Evolutionary conservation across 2,329 filamentous ascomycete species (phyloP).

Genomic region (Phoma sp.): DNA sequence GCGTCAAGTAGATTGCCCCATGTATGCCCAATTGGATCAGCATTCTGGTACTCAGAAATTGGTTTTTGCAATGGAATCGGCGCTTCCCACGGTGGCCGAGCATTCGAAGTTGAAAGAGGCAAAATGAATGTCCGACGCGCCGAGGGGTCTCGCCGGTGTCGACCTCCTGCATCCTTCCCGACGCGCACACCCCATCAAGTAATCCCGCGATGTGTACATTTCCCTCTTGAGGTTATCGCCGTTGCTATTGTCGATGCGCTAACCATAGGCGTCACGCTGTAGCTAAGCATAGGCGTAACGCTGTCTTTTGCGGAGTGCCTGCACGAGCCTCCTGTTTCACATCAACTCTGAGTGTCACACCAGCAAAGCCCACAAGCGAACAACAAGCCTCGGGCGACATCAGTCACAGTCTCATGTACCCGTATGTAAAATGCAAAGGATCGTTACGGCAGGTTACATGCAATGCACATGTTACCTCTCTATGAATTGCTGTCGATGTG

Average conservation of each 20-base stretch:
- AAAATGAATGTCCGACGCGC: conserved; percentile 3
- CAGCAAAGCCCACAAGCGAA: conserved; percentile 21
- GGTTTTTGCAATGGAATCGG: conserved; percentile 7
- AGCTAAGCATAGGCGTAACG: conserved; percentile 20
- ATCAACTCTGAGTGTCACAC: conserved; percentile 21
- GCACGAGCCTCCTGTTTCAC: conserved; percentile 28
- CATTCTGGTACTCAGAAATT: conserved; percentile 2
- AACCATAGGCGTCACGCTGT: conserved; percentile 18
- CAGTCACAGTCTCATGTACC: conserved; percentile 12
- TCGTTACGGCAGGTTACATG: not conserved
- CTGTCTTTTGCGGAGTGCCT: conserved; percentile 21
- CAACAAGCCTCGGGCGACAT: conserved; percentile 24
- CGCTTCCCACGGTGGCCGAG: conserved; percentile 13
- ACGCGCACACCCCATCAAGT: conserved; percentile 10
- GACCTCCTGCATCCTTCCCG: conserved; percentile 19
- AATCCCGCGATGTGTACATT: conserved; percentile 10
- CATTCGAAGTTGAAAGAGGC: not conserved
- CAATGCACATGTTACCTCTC: not conserved
- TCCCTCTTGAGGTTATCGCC: conserved; percentile 9
- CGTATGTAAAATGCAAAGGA: conserved; percentile 3
- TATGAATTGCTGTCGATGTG: not conserved
- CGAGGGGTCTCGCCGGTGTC: conserved; percentile 10
- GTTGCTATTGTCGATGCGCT: conserved; percentile 16
- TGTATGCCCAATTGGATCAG: conserved; percentile 16
- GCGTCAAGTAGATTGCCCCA: conserved; percentile 26